Evolutionary conservation across 2,329 filamentous ascomycete genomes (phyloP).

Genomic region (Diplodia scrobiculata): DNA sequence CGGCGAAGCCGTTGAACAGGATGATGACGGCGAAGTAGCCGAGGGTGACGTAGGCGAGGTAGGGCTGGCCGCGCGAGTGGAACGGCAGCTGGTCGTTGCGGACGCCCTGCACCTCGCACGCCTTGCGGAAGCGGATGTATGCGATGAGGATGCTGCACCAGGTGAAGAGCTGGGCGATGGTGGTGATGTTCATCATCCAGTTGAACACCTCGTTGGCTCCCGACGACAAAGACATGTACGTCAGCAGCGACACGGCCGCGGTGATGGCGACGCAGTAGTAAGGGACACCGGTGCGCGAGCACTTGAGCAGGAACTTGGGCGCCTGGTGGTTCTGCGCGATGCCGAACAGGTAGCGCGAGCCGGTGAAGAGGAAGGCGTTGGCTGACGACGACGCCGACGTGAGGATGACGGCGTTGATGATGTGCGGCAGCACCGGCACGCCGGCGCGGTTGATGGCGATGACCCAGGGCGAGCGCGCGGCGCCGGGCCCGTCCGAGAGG

Average conservation of each 20-base stretch:
- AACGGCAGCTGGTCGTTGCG: constrained; percentile 50
- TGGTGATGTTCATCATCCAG: constrained; percentile 41
- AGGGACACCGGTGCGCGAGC: constrained; percentile 50
- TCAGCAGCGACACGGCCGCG: constrained; percentile 57
- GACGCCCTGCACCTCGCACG: constrained; percentile 35
- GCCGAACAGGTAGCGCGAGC: constrained; percentile 56
- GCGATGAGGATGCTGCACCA: constrained; percentile 38
- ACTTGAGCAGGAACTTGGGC: constrained; percentile 55
- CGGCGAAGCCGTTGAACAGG: constrained; percentile 60
- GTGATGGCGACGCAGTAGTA: constrained; percentile 44
- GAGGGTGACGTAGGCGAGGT: constrained; percentile 62
- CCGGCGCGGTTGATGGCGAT: constrained; percentile 70
- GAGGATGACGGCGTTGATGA: constrained; percentile 77
- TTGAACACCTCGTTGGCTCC: constrained; percentile 38
- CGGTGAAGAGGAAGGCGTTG: constrained; percentile 65
- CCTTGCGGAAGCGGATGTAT: constrained; percentile 37
- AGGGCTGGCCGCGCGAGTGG: constrained; percentile 52
- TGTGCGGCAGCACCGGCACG: constrained; percentile 66
- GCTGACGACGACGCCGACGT: constrained; percentile 70
- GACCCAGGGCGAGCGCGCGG: constrained; percentile 50
- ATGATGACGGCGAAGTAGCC: constrained; percentile 63
- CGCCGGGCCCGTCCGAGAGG: constrained; percentile 47
- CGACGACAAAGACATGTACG: constrained; percentile 55
- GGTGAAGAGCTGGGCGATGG: constrained; percentile 39
- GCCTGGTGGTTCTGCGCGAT: constrained; percentile 56